Conservation (phyloP, 257 asterid species). For the Ophiorrhiza pumila region DNA sequence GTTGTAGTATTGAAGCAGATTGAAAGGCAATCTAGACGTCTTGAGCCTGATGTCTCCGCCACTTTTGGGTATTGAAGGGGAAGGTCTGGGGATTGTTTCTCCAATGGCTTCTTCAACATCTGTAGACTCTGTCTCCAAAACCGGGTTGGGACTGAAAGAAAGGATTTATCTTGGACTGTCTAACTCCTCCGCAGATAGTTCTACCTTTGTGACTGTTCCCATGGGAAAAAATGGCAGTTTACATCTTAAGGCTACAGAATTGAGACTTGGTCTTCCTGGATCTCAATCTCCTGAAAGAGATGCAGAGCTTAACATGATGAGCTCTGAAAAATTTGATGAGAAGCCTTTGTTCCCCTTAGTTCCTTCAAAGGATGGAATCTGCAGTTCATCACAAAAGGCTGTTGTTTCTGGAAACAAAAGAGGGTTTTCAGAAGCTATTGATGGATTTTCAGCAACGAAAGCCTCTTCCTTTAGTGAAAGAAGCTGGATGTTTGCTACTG, state of each 20-base stretch:
- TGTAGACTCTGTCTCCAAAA: conserved; percentile 38
- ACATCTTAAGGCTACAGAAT: conserved; percentile 71
- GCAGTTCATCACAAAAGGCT: conserved; percentile 42
- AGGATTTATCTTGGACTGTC: conserved; percentile 70
- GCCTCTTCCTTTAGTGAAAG: conserved; percentile 41
- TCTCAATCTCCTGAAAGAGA: conserved; percentile 74
- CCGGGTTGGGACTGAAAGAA: conserved; percentile 47
- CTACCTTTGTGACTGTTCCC: conserved; percentile 27
- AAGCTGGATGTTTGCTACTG: conserved; percentile 58
- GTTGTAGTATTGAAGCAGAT: conserved; percentile 23
- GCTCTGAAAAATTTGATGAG: conserved; percentile 52
- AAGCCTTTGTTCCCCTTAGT: conserved; percentile 67
- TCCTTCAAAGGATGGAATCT: conserved; percentile 59
- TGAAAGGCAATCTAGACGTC: conserved; percentile 11
- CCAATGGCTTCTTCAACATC: conserved; percentile 52
- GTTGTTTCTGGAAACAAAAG: conserved; percentile 69
- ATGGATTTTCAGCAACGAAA: conserved; percentile 46
- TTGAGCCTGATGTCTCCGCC: conserved; percentile 45
- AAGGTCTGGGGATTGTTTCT: conserved; percentile 39
- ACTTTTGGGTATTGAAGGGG: conserved; percentile 47
- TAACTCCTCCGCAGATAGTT: conserved; percentile 72
- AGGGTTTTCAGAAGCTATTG: conserved; percentile 68
- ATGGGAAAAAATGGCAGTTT: conserved; percentile 46
- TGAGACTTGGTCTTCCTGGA: conserved; percentile 93
- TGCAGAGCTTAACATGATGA: conserved; percentile 30